Conservation (phyloP, 2,329 filamentous ascomycete genomes). For the Hymenoscyphus repandus region DNA sequence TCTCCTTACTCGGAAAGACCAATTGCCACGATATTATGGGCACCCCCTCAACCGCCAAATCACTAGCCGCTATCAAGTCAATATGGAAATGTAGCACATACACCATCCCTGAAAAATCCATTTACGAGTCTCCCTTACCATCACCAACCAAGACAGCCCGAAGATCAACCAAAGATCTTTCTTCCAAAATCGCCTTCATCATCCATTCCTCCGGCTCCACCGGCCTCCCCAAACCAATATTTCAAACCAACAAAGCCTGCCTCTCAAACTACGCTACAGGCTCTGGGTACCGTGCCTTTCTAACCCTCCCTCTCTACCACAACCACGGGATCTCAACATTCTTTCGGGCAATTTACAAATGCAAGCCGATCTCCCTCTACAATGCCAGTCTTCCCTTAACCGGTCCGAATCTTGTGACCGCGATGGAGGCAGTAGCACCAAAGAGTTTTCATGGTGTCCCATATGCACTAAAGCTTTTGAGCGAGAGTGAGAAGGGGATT, state of each 20-base stretch:
- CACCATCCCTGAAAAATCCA: too few relatives aligned
- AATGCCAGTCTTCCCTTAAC: constrained; percentile 52
- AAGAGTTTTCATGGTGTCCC: constrained; percentile 49
- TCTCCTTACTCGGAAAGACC: neutral
- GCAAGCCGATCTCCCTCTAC: constrained; percentile 46
- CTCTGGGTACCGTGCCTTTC: constrained; percentile 10
- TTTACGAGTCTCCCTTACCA: too few relatives aligned
- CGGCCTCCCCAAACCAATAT: constrained; percentile 58
- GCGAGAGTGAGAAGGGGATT: constrained; percentile 53
- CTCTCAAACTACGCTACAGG: constrained; percentile 36
- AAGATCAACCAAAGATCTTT: too few relatives aligned
- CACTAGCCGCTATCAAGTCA: too few relatives aligned
- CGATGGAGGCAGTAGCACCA: too few relatives aligned
- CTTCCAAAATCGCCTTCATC: constrained; percentile 20
- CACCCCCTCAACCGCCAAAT: too few relatives aligned
- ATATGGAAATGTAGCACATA: too few relatives aligned
- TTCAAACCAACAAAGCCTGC: constrained; percentile 46
- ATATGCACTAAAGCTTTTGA: constrained; percentile 57
- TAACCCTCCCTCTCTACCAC: constrained; percentile 52
- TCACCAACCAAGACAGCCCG: too few relatives aligned
- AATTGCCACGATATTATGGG: neutral
- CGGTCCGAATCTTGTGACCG: constrained; percentile 36
- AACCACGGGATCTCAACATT: constrained; percentile 51
- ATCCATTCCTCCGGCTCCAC: constrained; percentile 43
- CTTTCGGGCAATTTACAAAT: constrained; percentile 45